Percentiles rank a stretch among this genome's conserved stretches.
phyloP scores from a whole-genome alignment of 257 asterid species.

The Linaria vulgaris region DNA sequence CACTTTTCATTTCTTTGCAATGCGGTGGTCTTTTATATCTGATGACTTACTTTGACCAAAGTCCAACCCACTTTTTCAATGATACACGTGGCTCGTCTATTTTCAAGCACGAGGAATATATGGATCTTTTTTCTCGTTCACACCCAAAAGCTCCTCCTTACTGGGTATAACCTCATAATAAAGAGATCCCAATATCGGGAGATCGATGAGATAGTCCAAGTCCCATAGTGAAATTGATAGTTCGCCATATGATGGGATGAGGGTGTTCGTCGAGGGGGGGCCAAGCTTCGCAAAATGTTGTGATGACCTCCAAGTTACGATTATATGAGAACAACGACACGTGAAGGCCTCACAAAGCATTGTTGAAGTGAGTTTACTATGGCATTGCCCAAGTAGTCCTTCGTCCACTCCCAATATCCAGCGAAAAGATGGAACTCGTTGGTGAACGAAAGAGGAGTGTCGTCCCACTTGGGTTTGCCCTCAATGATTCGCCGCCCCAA shows the following conservation, averaged over 20 bases:
- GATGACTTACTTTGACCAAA: background rate
- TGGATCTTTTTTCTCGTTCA: background rate
- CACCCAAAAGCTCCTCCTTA: background rate
- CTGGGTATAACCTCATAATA: background rate
- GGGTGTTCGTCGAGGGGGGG: background rate
- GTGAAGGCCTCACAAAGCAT: background rate
- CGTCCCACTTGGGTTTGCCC: too few species aligned
- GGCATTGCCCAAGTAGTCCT: background rate
- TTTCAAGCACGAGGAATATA: background rate
- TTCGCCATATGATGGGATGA: background rate
- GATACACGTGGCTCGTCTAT: background rate
- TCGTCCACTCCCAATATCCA: conserved; percentile 3
- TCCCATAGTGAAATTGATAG: background rate
- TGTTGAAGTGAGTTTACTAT: background rate
- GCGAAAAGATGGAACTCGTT: too few species aligned
- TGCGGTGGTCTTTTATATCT: too few species aligned
- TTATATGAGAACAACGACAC: background rate
- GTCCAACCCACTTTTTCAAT: background rate
- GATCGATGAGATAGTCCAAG: background rate
- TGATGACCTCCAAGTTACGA: background rate
- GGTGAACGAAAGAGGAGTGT: too few species aligned
- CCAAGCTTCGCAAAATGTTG: background rate
- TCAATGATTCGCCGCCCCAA: too few species aligned
- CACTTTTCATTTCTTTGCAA: too few species aligned
- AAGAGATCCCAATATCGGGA: background rate